Evolutionary conservation across 768 basidiomycete genomes (phyloP), one percentile per base, ranked within the genome.

Genomic region (Lentinula edodes): DNA sequence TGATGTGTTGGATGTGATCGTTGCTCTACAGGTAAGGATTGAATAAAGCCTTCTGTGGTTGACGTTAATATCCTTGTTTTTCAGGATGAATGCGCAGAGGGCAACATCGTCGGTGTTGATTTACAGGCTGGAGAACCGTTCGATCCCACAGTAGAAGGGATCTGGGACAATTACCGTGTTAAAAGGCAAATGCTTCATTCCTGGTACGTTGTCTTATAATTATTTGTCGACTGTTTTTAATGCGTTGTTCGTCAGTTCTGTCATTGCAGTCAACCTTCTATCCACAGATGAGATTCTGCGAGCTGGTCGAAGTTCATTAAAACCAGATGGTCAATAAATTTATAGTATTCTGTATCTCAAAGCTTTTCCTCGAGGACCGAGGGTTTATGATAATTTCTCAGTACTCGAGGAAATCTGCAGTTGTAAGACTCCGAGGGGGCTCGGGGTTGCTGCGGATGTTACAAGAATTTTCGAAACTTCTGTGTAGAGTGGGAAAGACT

Each of bases 101-200:
- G 94, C n/a, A 91, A 92, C 69, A 76, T 84, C 48, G 95, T 96
- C 64, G 97, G 97, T 15, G 73, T 99, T 64, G 93, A 98, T 75
- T 78, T 99, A 41, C 80, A 93, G 71, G 90, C 94, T 16, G 97
- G 97, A 56, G 94, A 97, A 73, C 95, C 96, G 1, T 91, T 96
- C 70, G 96, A 99, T 70, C 97, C 97, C 20, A 92, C 92, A 9
- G 88, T 93, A 5, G 91, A 95, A 70, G 97, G 97, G 41, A 88
- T 99, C 32, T 99, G 95, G 95, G 97, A 99, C 72, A 98, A 98
- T 76, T 98, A 97, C 72, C 82, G 97, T 66, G 97, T 99, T 63
- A 99, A 99, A 80, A 82, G 96, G 63, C 97, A 99, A 72, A 97
- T 99, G 94, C 76, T 99, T 51, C 95, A 98, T 71, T 96, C 94